These are phyloP conservation scores for Hypocrella siamensis DNA, from an alignment of 2,329 filamentous ascomycete genomes.

Conservation along the genomic window DNA sequence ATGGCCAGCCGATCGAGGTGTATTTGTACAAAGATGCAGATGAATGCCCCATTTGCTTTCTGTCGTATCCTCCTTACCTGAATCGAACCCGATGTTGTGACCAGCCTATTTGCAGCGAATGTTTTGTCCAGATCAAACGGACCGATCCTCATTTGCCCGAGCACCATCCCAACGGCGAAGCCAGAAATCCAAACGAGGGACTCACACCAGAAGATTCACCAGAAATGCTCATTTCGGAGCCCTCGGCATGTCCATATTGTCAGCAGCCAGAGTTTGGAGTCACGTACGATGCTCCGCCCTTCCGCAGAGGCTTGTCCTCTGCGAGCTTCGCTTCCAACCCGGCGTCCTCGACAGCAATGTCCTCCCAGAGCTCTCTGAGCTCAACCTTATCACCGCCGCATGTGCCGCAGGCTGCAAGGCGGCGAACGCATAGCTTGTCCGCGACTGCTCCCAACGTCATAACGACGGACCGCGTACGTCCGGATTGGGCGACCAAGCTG, in stretches of 20 bases:
- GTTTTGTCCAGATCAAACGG: slow-evolving; percentile 96
- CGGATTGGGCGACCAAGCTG: slow-evolving; percentile 88
- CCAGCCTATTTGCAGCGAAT: slow-evolving; percentile 93
- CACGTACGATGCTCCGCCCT: slow-evolving; percentile 82
- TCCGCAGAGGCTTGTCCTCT: slow-evolving; percentile 69
- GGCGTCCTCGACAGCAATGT: slow-evolving; percentile 53
- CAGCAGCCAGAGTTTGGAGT: slow-evolving; percentile 90
- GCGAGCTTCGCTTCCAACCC: slow-evolving; percentile 26
- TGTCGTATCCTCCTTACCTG: slow-evolving; percentile 87
- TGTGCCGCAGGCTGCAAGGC: slow-evolving; percentile 21
- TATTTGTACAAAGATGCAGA: slow-evolving; percentile 80
- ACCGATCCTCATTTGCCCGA: slow-evolving; percentile 83
- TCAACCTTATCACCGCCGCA: slow-evolving; percentile 33
- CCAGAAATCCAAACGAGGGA: slow-evolving; percentile 18
- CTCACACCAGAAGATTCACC: slow-evolving; percentile 32
- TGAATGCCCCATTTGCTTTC: slow-evolving; percentile 93
- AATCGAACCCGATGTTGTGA: slow-evolving; percentile 93
- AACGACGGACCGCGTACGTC: slow-evolving; percentile 80
- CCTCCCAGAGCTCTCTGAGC: slow-evolving; percentile 67
- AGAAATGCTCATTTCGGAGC: slow-evolving; percentile 71
- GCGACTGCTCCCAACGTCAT: slow-evolving; percentile 75
- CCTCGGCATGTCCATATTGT: slow-evolving; percentile 87
- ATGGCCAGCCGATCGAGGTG: slow-evolving; percentile 86
- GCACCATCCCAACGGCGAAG: slow-evolving; percentile 40
- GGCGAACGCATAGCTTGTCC: slow-evolving; percentile 49